Evolutionary conservation across 495 filamentous ascomycete genomes (phyloP), one percentile per base, ranked within the genome.

Genomic region (Podospora didyma): DNA sequence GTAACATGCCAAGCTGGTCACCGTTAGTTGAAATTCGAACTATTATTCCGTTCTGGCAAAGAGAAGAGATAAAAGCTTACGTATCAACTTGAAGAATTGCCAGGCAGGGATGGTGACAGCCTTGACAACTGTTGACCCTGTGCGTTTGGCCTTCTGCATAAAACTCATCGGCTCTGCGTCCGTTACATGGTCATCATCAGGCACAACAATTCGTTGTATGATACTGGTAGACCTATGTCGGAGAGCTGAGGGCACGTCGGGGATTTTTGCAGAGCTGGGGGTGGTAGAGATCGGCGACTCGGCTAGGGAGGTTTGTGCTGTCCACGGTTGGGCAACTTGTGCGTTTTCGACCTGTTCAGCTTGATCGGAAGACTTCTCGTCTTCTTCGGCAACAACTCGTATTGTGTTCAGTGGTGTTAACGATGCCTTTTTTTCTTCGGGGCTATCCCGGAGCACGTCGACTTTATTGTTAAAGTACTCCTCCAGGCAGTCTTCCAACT

Each of bases 41-140:
- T 31, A 31, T 9, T 10, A 3, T 49, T 49, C 11, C 10, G 7
- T 19, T 35, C 9, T 5, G 49, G 39, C 12, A 1, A 42, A 39
- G 22, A 28, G 22, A n/a, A 20, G 6, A 24, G 21, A 5, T 26
- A 59, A 20, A 37, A 47, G 74, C 86, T 59, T 72, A 89, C 88
- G 90, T 54, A 95, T 92, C 39, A 96, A 72, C 64, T 85, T 89
- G 70, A 96, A 97, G 64, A 98, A 97, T 63, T 96, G 94, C 93
- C 93, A 98, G 12, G 94, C 94, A 12, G 93, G 94, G 79, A 98
- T 96, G 67, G 93, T 84, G 14, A 97, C 87, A 65, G 94, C 90
- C 67, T 89, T 94, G 35, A 87, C 78, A 31, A 88, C 76, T 53
- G 58, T 78, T 31, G 73, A 80, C 10, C 73, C 74, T 41, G 71